Conservation (phyloP, 257 asterid genomes). For the Leptodermis oblonga region DNA sequence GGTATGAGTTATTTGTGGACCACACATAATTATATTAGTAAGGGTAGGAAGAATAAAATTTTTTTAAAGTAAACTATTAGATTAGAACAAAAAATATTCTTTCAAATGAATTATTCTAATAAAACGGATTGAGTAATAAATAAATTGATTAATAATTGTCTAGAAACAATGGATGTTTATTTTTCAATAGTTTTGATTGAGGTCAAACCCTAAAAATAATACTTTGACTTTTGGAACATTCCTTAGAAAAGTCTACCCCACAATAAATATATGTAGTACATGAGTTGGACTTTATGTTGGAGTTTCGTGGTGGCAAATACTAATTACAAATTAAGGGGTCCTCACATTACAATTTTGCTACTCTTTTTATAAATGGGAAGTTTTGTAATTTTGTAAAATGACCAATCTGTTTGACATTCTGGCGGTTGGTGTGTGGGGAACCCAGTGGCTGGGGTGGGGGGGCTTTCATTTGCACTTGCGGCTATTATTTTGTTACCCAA, state of each 20-base stretch:
- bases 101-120: too few species aligned
- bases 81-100: too few species aligned
- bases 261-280: too few species aligned
- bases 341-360: too few species aligned
- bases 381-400: too few species aligned
- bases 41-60: too few species aligned
- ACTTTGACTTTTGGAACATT: not conserved
- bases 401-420: too few species aligned
- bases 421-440: not conserved
- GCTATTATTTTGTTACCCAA: not conserved
- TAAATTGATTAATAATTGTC: not conserved
- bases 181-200: not conserved
- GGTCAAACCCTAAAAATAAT: conserved; percentile 9
- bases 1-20: too few species aligned
- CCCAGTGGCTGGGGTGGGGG: not conserved
- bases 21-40: too few species aligned
- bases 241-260: not conserved
- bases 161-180: conserved; percentile 9
- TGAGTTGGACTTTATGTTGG: not conserved
- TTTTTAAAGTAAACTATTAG: too few species aligned
- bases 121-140: too few species aligned
- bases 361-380: too few species aligned
- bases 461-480: not conserved
- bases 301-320: conserved; percentile 9
- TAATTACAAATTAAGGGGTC: not conserved